Base-by-base conservation (phyloP, 2,329 filamentous ascomycete species). In the Aspergillus jensenii region DNA sequence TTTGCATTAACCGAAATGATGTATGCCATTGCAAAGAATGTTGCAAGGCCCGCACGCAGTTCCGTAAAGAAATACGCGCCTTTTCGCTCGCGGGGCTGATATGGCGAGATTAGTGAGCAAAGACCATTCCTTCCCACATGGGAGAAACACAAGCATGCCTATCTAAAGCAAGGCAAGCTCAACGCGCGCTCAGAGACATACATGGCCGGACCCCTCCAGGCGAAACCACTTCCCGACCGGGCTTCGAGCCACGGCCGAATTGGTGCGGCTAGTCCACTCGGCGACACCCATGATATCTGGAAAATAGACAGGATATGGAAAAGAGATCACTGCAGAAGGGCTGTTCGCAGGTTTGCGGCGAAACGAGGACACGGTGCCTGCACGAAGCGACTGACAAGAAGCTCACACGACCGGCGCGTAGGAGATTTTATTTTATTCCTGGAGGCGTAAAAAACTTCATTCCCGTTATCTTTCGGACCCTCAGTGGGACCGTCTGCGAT, bases 31-130 rank as follows among this genome's bases (percentile, higher is more conserved):
- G 88, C 89, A 55, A 88, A 87, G 70, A 90, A 90, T 2, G 90
- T 92, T 25, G 90, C 90, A 39, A 96, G 77, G 48, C 91, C 91
- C 59, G 90, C 91, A 61, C 91, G 88, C 54, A 96, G 80, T 77
- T 96, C 91, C 49, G 91, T 96, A 68, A 90, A 86, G 79, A 96
- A 96, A 66, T 83, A 82, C 33, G 90, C 88, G 21, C 87, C 87
- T 70, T 90, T 88, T 53, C 90, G 86, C 73, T 90, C 87, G 66
- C 81, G 84, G 63, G 82, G 84, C 87, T 90, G 63, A 19, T 14
- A 45, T 47, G 17, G 27, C 50, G 35, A 31, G 65, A 52, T 62
- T 19, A 49, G 57, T 53, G 35, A 47, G 44, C 46, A 46, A 21
- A 21, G n/a, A 11, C 27, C 44, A 39, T 19, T n/a, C 40, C 25